Conservation (phyloP, 2,329 filamentous ascomycete species). For the Ophiostoma populinum region DNA sequence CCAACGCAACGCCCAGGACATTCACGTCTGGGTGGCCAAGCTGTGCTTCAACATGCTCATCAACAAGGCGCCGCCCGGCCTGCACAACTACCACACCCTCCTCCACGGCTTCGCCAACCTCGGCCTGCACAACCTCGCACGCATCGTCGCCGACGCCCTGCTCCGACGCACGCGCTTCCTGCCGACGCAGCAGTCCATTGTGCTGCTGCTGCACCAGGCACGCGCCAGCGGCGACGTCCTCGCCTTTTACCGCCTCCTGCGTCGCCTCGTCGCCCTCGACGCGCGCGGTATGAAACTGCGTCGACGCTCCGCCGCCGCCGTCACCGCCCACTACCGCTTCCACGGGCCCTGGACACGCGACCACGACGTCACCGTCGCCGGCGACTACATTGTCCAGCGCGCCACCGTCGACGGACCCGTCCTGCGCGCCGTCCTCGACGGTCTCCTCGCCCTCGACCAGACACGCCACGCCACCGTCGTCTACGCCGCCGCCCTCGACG, state of each 20-base stretch:
- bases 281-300: slow-evolving; percentile 22
- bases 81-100: slow-evolving; percentile 55
- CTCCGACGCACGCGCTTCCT: slow-evolving; percentile 24
- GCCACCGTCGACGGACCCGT: slow-evolving; percentile 21
- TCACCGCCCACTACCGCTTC: slow-evolving; percentile 9
- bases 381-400: slow-evolving; percentile 24
- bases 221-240: slow-evolving; percentile 23
- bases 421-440: slow-evolving; percentile 28
- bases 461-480: slow-evolving; percentile 26
- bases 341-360: slow-evolving; percentile 15
- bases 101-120: slow-evolving; percentile 45
- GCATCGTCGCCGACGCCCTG: slow-evolving; percentile 35
- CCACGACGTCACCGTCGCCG: slow-evolving; percentile 13
- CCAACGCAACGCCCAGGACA: slow-evolving; percentile 2
- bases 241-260: slow-evolving; percentile 26
- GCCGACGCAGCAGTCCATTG: slow-evolving; percentile 31
- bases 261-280: slow-evolving; percentile 28
- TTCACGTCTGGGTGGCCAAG: slow-evolving; percentile 16
- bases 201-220: slow-evolving; percentile 34
- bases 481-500: slow-evolving; percentile 22
- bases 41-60: slow-evolving; percentile 51
- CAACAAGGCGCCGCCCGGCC: slow-evolving; percentile 41
- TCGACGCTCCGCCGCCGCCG: slow-evolving; percentile 2
- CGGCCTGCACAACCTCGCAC: slow-evolving; percentile 30
- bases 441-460: slow-evolving; percentile 29